Evolutionary conservation across 805 yeast genomes (phyloP), one percentile per base, ranked within the genome.

Genomic region (Lipomyces japonicus): DNA sequence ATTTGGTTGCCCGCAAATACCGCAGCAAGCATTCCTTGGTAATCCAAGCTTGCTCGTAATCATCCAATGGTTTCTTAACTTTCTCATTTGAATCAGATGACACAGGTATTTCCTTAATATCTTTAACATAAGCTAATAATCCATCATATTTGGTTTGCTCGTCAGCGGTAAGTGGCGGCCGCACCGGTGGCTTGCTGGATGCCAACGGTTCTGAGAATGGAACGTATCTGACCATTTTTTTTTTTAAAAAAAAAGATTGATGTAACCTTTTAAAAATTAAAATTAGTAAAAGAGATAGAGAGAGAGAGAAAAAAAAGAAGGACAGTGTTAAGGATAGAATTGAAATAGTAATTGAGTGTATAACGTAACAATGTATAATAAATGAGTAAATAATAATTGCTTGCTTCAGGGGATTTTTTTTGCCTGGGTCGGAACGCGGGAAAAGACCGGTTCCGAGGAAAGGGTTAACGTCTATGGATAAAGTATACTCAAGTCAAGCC

Each of bases 1-100:
- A 93, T 66, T 88, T 91, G 22, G 96, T 85, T 22, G 98, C 99
- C 48, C 97, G 77, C 48, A 91, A 71, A 66, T 93, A 93, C 65
- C 99, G 78, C 62, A 88, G 68, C 50, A 93, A 74, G 65, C 98
- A 93, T 66, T 93, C 98, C 61, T 84, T 77, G 1, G 97, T 86
- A 48, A 93, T 73, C 98, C 98, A 93, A 0, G 95, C 83, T 66
- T 81, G 84, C 67, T 93, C 98, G 39, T 71, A 71, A 19, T 64
- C 71, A 49, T 64, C 65, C 39, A 75, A 63, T 1, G 74, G 69
- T 37, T 64, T 64, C n/a, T 66, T 66, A 1, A 66, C 65, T 21
- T 67, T 67, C 28, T 69, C 65, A 48, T 65, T 67, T 44, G 76
- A 75, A 26, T 60, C 59, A 21, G 59, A 43, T 19, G 59, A 68